Conservation (phyloP, 164 flowering plant genomes). For the Annona cherimola region DNA sequence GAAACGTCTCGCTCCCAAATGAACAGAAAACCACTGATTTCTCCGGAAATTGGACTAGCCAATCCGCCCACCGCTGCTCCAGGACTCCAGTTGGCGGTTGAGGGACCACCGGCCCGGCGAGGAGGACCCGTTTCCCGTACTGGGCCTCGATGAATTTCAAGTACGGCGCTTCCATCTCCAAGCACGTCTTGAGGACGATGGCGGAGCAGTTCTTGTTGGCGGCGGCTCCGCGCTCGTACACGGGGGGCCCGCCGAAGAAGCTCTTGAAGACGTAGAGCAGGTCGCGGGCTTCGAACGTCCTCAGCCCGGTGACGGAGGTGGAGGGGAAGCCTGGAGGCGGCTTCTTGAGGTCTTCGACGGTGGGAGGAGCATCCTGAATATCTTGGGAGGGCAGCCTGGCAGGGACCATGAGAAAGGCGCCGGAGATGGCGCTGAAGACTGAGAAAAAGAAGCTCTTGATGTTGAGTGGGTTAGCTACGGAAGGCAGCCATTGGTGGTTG, state of each 20-base stretch:
- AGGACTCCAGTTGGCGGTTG: neutral
- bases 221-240: slow-evolving; percentile 6
- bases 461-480: slow-evolving; percentile 16
- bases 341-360: slow-evolving; percentile 23
- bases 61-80: slow-evolving; percentile 16
- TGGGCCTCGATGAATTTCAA: slow-evolving; percentile 8
- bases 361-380: neutral
- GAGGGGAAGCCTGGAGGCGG: slow-evolving; percentile 22
- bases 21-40: slow-evolving; percentile 28
- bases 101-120: slow-evolving; percentile 16
- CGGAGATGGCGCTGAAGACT: slow-evolving; percentile 19
- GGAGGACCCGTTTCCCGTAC: slow-evolving; percentile 8
- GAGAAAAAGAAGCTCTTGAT: slow-evolving; percentile 22
- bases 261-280: slow-evolving; percentile 16
- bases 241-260: slow-evolving; percentile 3
- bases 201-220: slow-evolving; percentile 2
- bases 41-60: slow-evolving; percentile 25
- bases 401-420: slow-evolving; percentile 12
- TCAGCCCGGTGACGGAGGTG: slow-evolving; percentile 5
- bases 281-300: slow-evolving; percentile 17
- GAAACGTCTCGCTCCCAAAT: slow-evolving; percentile 29
- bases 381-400: slow-evolving; percentile 4
- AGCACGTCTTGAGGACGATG: slow-evolving; percentile 10
- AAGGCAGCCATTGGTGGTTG: slow-evolving; percentile 28
- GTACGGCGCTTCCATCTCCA: slow-evolving; percentile 15